Evolutionary conservation across 208 protist genomes (phyloP).

Genomic region (Phytomonas francai): DNA sequence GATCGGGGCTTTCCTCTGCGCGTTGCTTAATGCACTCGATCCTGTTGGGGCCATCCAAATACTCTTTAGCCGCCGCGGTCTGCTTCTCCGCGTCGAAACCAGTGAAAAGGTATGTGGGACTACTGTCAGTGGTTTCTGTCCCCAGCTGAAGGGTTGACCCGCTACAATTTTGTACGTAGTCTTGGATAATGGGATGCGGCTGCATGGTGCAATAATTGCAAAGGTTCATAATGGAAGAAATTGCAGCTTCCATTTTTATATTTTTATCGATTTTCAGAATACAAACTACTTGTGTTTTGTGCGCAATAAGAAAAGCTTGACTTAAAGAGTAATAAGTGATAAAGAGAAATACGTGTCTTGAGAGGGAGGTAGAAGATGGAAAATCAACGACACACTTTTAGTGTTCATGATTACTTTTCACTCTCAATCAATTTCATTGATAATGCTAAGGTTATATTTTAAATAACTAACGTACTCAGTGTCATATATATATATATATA

Average conservation of each 20-base stretch:
- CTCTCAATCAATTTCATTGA: not conserved
- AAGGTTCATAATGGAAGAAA: not conserved
- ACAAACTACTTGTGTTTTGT: not conserved
- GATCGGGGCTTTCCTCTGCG: constrained; percentile 11
- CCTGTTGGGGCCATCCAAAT: constrained; percentile 30
- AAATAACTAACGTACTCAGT: not conserved
- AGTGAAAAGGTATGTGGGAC: constrained; percentile 35
- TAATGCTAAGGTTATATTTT: not conserved
- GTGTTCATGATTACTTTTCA: not conserved
- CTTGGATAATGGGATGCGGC: constrained; percentile 25
- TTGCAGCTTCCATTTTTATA: not conserved
- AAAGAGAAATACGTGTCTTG: not conserved
- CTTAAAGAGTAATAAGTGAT: not conserved
- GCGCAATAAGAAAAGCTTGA: constrained; percentile 1
- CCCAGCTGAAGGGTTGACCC: constrained; percentile 20
- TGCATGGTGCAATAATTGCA: not conserved
- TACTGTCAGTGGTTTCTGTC: constrained; percentile 25
- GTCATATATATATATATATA: not conserved
- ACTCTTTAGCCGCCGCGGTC: constrained; percentile 19
- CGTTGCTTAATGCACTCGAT: constrained; percentile 23
- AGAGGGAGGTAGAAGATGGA: not conserved
- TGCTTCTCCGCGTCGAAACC: constrained; percentile 27
- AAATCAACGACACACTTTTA: not conserved
- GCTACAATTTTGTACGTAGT: constrained; percentile 22
- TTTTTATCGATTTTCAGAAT: not conserved